phyloP scores from a whole-genome alignment of 2,329 filamentous ascomycete species.

The Torrubiellomyces zombiae region DNA sequence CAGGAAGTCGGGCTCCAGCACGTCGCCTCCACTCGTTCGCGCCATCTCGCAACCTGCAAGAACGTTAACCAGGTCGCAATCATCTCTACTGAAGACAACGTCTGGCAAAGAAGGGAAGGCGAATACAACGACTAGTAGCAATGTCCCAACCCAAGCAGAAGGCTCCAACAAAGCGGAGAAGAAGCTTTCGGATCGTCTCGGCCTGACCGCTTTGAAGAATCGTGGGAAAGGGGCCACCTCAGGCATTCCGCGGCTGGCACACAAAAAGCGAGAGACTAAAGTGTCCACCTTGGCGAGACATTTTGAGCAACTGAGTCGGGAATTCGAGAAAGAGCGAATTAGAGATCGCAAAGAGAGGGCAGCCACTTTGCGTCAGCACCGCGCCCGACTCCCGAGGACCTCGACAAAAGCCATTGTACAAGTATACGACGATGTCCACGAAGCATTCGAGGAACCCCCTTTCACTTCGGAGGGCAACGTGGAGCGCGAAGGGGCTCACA shows the following conservation, averaged over 20 bases:
- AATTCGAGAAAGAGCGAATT: slow-evolving; percentile 88
- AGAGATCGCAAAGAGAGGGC: slow-evolving; percentile 70
- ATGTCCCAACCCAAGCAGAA: slow-evolving; percentile 14
- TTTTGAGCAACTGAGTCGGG: slow-evolving; percentile 89
- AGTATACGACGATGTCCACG: slow-evolving; percentile 84
- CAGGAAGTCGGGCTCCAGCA: slow-evolving; percentile 26
- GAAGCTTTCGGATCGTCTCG: slow-evolving; percentile 58
- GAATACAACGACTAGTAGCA: slow-evolving; percentile 9
- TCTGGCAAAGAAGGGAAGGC: slow-evolving; percentile 17
- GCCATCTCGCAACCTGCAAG: slow-evolving; percentile 35
- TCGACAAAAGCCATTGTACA: slow-evolving; percentile 93
- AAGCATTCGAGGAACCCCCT: slow-evolving; percentile 72
- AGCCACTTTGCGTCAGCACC: slow-evolving; percentile 54
- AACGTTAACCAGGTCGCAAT: slow-evolving; percentile 27
- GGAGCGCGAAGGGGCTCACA: slow-evolving; percentile 6
- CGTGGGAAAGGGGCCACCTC: slow-evolving; percentile 44
- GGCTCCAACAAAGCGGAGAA: slow-evolving; percentile 44
- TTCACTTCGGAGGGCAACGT: slow-evolving; percentile 32
- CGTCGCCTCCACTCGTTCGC: slow-evolving; percentile 36
- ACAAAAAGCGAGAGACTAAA: slow-evolving; percentile 55
- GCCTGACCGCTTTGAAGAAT: slow-evolving; percentile 46
- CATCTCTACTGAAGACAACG: slow-evolving; percentile 24
- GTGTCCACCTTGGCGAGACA: slow-evolving; percentile 89
- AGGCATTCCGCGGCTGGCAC: slow-evolving; percentile 74
- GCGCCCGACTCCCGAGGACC: slow-evolving; percentile 69